Evolutionary conservation across 2,329 filamentous ascomycete genomes (phyloP), one percentile per base, ranked within the genome.

Genomic region (Hypoxylon sp.): DNA sequence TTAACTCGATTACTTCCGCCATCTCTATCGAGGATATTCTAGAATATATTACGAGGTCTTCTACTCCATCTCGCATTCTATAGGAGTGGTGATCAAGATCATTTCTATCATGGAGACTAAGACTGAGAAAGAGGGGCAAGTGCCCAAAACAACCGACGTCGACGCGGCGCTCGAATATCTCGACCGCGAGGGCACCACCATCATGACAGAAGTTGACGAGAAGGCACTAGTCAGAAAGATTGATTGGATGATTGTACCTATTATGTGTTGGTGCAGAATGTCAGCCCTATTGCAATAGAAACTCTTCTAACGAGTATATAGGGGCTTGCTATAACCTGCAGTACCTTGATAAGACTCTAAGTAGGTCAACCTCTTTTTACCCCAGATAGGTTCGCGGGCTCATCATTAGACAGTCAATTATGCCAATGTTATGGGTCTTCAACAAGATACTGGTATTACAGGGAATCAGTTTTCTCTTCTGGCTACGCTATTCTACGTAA

Each of bases 401-500:
- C 16, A 57, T 23, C 7, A 11, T 25, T 16, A 43, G 2, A 1
- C 34, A 74, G 71, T 76, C 30, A 76, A 76, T 48, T 76, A 76
- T 54, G 74, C 75, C 54, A 74, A 75, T 29, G 74, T 77, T 2
- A 75, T 77, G 74, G 75, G 71, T 14, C 69, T 76, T 12, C 60
- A 73, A 57, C 61, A 73, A 16, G 74, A 77, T 53, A 75, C 74
- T 4, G 43, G 57, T 19, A 77, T 77, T 47, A 71, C 61, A 1
- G 67, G 69, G 16, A 71, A 74, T 53, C 74, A 77, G 39, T 77
- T 73, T 58, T 72, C 72, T 12, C 70, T 73, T n/a, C 62, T 77
- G 23, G 75, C 74, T 19, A 71, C 73, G 11, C 68, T 76, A n/a
- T 77, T 77, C 66, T 77, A 77, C 62, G 72, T 77, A 16, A 75